phyloP scores from a whole-genome alignment of 345 rosid genomes.

The Isatis tinctoria region DNA sequence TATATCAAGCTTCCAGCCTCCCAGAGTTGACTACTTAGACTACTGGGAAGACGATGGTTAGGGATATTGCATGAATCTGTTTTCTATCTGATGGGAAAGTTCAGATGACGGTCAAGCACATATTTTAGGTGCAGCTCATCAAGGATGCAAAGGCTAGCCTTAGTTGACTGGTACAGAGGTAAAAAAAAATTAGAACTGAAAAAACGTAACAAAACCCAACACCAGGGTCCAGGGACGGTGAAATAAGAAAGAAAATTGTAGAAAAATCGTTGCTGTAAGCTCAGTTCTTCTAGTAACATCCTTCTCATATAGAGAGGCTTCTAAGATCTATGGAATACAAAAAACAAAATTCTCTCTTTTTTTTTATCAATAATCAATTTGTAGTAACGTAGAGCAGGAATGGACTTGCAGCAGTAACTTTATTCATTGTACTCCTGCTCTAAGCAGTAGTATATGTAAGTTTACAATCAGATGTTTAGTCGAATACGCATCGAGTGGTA shows the following conservation, averaged over 20 bases:
- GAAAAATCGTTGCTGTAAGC: neutral
- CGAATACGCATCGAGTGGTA: neutral
- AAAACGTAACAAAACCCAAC: neutral
- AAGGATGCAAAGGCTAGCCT: conserved; percentile 3
- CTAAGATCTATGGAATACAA: neutral
- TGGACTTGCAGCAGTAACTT: conserved; percentile 2
- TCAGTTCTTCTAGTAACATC: neutral
- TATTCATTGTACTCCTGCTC: neutral
- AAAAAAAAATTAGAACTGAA: neutral
- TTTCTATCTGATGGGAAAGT: conserved; percentile 10
- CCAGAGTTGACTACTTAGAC: conserved; percentile 46
- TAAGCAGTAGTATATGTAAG: neutral
- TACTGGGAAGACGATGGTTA: conserved; percentile 46
- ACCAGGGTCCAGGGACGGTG: neutral
- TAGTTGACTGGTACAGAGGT: neutral
- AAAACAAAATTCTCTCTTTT: neutral
- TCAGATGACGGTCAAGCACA: conserved; percentile 1
- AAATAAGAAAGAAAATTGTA: neutral
- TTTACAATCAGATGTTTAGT: neutral
- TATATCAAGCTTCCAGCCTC: conserved; percentile 49
- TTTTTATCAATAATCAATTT: neutral
- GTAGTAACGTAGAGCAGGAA: neutral
- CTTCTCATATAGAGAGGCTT: neutral
- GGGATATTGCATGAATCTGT: neutral
- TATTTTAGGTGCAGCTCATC: conserved; percentile 4